Evolutionary conservation across 2,329 filamentous ascomycete species (phyloP).

Genomic region (Pseudocercospora pini-densiflorae): DNA sequence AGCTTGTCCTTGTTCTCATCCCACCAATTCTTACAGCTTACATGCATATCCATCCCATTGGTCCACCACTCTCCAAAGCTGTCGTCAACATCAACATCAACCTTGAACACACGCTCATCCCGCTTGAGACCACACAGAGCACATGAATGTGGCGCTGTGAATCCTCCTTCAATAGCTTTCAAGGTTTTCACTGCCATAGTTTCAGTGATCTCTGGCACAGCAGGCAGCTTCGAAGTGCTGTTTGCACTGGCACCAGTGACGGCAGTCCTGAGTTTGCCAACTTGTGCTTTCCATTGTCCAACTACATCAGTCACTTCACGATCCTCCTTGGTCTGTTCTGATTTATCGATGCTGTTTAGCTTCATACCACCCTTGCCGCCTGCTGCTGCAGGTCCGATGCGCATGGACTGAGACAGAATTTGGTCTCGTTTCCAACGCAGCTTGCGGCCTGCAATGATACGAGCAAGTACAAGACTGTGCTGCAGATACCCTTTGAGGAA

Average conservation of each 20-base stretch:
- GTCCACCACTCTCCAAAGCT: slow-evolving; percentile 98
- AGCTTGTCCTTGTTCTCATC: slow-evolving; percentile 72
- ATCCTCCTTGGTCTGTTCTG: slow-evolving; percentile 79
- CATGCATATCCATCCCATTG: slow-evolving; percentile 62
- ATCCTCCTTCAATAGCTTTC: slow-evolving; percentile 65
- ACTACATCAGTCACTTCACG: slow-evolving; percentile 81
- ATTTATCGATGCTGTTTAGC: slow-evolving; percentile 80
- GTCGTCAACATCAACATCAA: slow-evolving; percentile 80
- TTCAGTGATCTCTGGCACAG: slow-evolving; percentile 73
- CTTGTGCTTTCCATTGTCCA: slow-evolving; percentile 72
- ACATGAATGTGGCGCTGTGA: slow-evolving; percentile 76
- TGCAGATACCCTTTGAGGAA: slow-evolving; percentile 69
- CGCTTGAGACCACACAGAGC: slow-evolving; percentile 85
- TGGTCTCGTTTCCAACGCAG: slow-evolving; percentile 90
- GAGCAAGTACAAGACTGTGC: slow-evolving; percentile 71
- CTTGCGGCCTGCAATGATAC: slow-evolving; percentile 82
- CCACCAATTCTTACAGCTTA: slow-evolving; percentile 82
- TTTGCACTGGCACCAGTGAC: slow-evolving; percentile 64
- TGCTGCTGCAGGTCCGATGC: slow-evolving; percentile 74
- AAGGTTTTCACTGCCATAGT: slow-evolving; percentile 69
- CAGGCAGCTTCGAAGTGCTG: slow-evolving; percentile 37
- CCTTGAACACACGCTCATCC: slow-evolving; percentile 77
- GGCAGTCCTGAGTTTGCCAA: slow-evolving; percentile 74
- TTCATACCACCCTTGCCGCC: slow-evolving; percentile 86
- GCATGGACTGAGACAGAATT: slow-evolving; percentile 83